Conservation (phyloP, 768 basidiomycete species). For the Amanita rubescens region DNA sequence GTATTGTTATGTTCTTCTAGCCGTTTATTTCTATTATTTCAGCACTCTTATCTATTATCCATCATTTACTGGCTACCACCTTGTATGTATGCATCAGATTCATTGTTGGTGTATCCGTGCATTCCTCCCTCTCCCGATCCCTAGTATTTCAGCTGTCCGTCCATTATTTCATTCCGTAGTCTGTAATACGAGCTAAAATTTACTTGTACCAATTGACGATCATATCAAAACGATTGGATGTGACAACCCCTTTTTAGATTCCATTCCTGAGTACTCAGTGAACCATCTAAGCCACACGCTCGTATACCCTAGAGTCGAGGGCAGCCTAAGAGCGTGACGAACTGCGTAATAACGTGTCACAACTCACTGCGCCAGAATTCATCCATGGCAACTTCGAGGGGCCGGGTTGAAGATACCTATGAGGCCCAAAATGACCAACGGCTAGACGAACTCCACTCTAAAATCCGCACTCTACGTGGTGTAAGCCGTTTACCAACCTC, state of each 20-base stretch:
- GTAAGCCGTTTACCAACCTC: constrained; percentile 31
- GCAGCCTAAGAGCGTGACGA: neutral
- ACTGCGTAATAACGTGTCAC: neutral
- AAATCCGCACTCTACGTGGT: constrained; percentile 75
- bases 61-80: neutral
- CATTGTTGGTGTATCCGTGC: constrained; percentile 3
- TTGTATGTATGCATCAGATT: constrained; percentile 7
- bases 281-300: too few relatives aligned
- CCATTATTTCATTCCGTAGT: neutral
- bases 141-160: neutral
- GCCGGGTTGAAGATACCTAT: constrained; percentile 60
- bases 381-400: constrained; percentile 34
- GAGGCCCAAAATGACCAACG: constrained; percentile 82
- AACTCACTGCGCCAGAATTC: neutral
- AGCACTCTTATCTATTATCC: neutral
- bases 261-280: too few relatives aligned
- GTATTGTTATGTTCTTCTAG: constrained; percentile 17
- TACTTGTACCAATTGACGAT: neutral
- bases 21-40: constrained; percentile 9
- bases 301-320: too few relatives aligned
- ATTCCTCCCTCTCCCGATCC: neutral
- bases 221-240: neutral
- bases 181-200: neutral
- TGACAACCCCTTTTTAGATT: neutral
- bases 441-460: constrained; percentile 78